Evolutionary conservation across 1,139 yeast genomes (phyloP).

Genomic region (Pichia sp.): DNA sequence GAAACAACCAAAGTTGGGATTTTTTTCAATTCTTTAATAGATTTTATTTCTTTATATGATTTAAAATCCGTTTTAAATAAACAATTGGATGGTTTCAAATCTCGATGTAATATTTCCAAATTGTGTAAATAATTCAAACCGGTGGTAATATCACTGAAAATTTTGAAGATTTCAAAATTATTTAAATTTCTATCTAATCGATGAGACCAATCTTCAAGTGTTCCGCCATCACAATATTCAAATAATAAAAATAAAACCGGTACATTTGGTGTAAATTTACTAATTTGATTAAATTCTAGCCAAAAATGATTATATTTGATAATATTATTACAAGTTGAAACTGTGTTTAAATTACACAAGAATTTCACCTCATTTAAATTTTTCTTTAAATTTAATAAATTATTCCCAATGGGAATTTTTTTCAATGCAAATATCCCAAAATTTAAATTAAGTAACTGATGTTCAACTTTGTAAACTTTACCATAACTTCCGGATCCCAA

Average conservation of each 20-base stretch:
- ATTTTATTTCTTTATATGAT: constrained; percentile 18
- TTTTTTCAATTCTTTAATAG: constrained; percentile 24
- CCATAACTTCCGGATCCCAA: constrained; percentile 84
- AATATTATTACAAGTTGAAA: constrained; percentile 35
- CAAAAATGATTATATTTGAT: constrained; percentile 88
- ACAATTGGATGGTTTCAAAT: constrained; percentile 84
- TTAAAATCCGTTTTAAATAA: constrained; percentile 38
- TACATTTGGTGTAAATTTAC: constrained; percentile 49
- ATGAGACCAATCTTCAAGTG: constrained; percentile 58
- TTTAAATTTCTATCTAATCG: constrained; percentile 26
- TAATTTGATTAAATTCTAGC: constrained; percentile 65
- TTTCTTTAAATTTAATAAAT: constrained; percentile 55
- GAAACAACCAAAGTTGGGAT: constrained; percentile 71
- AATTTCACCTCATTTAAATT: constrained; percentile 75
- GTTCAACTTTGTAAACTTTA: constrained; percentile 76
- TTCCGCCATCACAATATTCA: constrained; percentile 86
- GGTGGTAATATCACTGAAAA: constrained; percentile 55
- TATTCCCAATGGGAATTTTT: constrained; percentile 76
- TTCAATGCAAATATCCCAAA: constrained; percentile 79
- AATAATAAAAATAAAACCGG: constrained; percentile 82
- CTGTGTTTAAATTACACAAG: constrained; percentile 34
- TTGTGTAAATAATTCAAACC: constrained; percentile 70
- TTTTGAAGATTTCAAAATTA: constrained; percentile 48
- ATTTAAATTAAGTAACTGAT: constrained; percentile 58
- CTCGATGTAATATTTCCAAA: constrained; percentile 75